These are phyloP conservation scores for Suillus subluteus DNA, from an alignment of 768 basidiomycete species.

Conservation along the genomic window DNA sequence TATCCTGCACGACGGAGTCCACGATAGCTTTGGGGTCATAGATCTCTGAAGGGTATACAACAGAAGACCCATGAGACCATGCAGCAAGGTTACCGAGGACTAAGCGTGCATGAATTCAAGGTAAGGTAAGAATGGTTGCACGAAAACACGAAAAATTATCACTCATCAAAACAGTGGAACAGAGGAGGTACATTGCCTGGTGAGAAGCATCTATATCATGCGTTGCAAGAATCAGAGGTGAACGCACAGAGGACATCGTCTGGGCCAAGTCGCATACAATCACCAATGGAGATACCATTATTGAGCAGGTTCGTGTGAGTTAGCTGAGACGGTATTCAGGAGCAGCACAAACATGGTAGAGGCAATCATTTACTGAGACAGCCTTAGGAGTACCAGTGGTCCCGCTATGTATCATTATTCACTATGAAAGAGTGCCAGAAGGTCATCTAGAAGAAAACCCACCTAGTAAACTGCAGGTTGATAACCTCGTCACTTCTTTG, in stretches of 20 bases:
- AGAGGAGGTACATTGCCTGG: constrained; percentile 82
- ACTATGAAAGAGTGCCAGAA: constrained; percentile 6
- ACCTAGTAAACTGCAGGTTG: constrained; percentile 89
- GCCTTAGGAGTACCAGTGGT: constrained; percentile 85
- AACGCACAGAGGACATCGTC: constrained; percentile 70
- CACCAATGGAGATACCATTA: constrained; percentile 71
- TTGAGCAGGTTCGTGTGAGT: constrained; percentile 82
- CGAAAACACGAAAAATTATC: constrained; percentile 9
- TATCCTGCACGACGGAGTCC: constrained; percentile 67
- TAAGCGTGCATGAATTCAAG: constrained; percentile 51
- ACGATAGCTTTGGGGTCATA: constrained; percentile 71
- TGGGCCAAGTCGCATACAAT: constrained; percentile 68
- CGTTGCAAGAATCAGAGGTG: neutral
- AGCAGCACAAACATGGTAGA: neutral
- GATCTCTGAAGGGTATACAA: constrained; percentile 74
- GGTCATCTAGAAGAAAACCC: constrained; percentile 12
- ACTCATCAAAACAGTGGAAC: constrained; percentile 92
- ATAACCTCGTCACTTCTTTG: constrained; percentile 70
- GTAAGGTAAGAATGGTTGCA: constrained; percentile 15
- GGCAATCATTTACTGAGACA: constrained; percentile 60
- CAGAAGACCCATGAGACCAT: constrained; percentile 72
- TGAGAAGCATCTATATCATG: constrained; percentile 10
- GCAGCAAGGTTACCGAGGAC: constrained; percentile 81
- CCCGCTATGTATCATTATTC: constrained; percentile 49
- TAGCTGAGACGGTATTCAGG: constrained; percentile 44